Base-by-base conservation (phyloP, 2,329 filamentous ascomycete species). In the Mycosphaerelloides madeirae region DNA sequence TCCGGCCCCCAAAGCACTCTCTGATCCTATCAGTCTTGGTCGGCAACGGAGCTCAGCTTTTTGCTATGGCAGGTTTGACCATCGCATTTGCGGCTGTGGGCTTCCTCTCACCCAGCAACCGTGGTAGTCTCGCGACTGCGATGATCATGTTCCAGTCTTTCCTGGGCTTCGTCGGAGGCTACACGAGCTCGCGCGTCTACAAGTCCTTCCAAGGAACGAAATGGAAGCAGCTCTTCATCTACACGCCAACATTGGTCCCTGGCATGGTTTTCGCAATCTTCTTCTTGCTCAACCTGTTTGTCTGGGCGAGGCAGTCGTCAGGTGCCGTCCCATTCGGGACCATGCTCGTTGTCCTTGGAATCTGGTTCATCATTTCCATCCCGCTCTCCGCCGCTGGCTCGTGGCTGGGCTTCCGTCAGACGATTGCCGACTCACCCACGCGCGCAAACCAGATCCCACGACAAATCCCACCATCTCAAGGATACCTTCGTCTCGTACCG, bases 371-470 rank as follows among this genome's bases (percentile, higher is more conserved):
- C 62, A 95, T 98, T 65, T 95, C 88, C 29, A 85, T 97, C 2
- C 93, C 93, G 6, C 77, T 97, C 33, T 95, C 89, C 20, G 79
- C 95, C 49, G 83, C 81, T 6, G 93, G 93, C 41, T 95, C 88
- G 34, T 98, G 90, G 89, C 66, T 97, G 33, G 93, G 89, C 25
- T 97, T 97, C 76, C 87, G 84, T 43, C 65, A 69, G 49, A 53
- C 78, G 59, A 75, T 78, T 11, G 74, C 94, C 41, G 81, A 89
- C 60, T 71, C 88, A 1, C 91, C 93, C 0, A 90, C 95, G 18
- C 86, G 87, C 59, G 95, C 88, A 41, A 98, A 98, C 76, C 93
- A 98, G 71, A 98, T 98, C 54, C 93, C 93, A 1, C 85, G 93
- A 48, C 93, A 98, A 70, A 94, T 98, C 39, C 93, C 93, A 9